phyloP scores from a whole-genome alignment of 2,329 filamentous ascomycete genomes.

The Blastomyces emzantsi region DNA sequence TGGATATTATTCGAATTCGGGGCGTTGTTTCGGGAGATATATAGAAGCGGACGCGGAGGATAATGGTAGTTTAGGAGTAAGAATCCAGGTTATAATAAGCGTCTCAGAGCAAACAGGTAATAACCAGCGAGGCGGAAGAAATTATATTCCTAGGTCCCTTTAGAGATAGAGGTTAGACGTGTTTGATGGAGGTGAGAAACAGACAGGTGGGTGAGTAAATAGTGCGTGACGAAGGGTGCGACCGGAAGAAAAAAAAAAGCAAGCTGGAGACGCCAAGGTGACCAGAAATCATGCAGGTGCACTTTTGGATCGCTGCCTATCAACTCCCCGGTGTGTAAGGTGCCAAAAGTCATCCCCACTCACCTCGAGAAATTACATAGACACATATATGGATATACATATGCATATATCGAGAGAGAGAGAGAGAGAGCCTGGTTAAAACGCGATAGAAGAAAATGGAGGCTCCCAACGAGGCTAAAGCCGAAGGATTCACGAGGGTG shows the following conservation, averaged over 20 bases:
- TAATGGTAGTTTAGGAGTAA: not conserved
- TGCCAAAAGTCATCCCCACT: not conserved
- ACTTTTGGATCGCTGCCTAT: not conserved
- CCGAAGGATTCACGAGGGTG: not conserved
- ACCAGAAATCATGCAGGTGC: not conserved
- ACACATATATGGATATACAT: not conserved
- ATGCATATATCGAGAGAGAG: no score
- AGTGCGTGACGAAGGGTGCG: not conserved
- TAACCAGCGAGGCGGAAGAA: not conserved
- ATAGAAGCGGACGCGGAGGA: not conserved
- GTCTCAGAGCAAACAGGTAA: not conserved
- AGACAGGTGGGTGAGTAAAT: not conserved
- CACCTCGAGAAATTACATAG: not conserved
- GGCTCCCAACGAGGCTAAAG: not conserved
- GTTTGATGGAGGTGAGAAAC: not conserved
- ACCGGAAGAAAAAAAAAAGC: not conserved
- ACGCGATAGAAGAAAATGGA: not conserved
- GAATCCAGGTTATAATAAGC: not conserved
- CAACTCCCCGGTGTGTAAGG: not conserved
- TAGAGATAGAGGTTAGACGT: not conserved
- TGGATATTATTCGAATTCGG: constrained; percentile 2
- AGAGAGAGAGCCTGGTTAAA: no score
- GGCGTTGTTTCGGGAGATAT: not conserved
- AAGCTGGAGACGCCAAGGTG: constrained; percentile 1
- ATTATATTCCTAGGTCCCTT: not conserved